phyloP scores from a whole-genome alignment of 1,139 yeast genomes.

The Geotrichum restrictum region DNA sequence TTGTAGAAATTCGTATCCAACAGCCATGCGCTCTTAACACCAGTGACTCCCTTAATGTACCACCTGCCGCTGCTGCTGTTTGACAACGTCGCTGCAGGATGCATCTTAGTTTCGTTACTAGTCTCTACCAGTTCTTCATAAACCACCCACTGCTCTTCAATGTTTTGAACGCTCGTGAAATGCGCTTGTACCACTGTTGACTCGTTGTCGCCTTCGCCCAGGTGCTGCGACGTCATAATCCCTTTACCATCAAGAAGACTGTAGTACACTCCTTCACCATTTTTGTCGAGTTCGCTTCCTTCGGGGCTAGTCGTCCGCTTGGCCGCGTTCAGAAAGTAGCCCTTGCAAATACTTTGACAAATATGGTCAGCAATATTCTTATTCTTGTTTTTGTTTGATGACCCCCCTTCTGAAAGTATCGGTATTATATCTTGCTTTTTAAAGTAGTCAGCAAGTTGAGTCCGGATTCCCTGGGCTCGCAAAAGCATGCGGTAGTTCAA shows the following conservation, averaged over 20 bases:
- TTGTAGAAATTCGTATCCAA: conserved; percentile 18
- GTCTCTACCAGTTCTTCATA: conserved; percentile 17
- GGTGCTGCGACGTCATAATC: too few species aligned
- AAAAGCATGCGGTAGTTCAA: conserved; percentile 67
- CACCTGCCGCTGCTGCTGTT: conserved; percentile 2
- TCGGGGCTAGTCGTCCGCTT: conserved; percentile 14
- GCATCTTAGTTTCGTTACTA: not conserved
- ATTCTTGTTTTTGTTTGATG: not conserved
- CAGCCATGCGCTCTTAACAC: conserved; percentile 20
- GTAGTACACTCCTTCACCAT: conserved; percentile 9
- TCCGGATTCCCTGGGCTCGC: conserved; percentile 44
- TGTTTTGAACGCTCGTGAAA: conserved; percentile 12
- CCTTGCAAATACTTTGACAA: conserved; percentile 21
- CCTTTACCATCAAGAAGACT: conserved; percentile 10
- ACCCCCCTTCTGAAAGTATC: not conserved
- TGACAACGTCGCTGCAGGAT: too few species aligned
- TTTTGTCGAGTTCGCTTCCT: conserved; percentile 4
- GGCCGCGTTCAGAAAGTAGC: conserved; percentile 26
- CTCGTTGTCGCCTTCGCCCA: not conserved
- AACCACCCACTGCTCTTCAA: conserved; percentile 16
- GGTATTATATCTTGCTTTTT: conserved; percentile 11
- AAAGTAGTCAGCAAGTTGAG: conserved; percentile 18
- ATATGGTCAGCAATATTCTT: conserved; percentile 18
- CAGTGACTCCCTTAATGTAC: conserved; percentile 18
- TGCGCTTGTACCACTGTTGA: conserved; percentile 3